Evolutionary conservation across 495 filamentous ascomycete species (phyloP).

Genomic region (Pyronema domesticum): DNA sequence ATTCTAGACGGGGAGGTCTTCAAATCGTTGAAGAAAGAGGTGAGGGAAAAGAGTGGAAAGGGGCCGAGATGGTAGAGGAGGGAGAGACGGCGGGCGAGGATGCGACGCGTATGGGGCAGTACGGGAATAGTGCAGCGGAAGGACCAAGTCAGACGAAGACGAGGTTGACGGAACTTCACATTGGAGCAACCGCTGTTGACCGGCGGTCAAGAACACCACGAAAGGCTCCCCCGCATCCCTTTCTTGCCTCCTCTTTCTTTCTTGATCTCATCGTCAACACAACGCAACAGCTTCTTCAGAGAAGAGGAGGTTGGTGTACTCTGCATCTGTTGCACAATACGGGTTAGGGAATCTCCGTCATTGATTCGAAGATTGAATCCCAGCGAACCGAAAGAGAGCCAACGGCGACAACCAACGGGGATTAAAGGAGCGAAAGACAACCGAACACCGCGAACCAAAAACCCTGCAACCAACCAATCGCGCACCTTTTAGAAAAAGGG

Average conservation of each 20-base stretch:
- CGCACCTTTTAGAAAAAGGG: no score
- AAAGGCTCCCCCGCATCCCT: no score
- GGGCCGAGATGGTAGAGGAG: slow-evolving; percentile 7
- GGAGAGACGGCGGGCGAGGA: slow-evolving; percentile 7
- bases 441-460: no score
- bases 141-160: no score
- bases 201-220: not conserved
- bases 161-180: no score
- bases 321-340: not conserved
- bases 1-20: not conserved
- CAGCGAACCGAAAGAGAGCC: no score
- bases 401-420: no score
- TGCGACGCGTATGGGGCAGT: not conserved
- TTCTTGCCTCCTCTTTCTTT: no score
- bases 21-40: slow-evolving; percentile 11
- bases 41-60: slow-evolving; percentile 3
- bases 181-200: not conserved
- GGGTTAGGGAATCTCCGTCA: not conserved
- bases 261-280: no score
- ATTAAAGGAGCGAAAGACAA: no score
- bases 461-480: no score
- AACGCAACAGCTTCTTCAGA: not conserved
- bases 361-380: not conserved
- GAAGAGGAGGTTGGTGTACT: not conserved
- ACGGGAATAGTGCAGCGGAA: not conserved